Evolutionary conservation across 306 rosid genomes (phyloP).

Genomic region (Sicyos edulis): DNA sequence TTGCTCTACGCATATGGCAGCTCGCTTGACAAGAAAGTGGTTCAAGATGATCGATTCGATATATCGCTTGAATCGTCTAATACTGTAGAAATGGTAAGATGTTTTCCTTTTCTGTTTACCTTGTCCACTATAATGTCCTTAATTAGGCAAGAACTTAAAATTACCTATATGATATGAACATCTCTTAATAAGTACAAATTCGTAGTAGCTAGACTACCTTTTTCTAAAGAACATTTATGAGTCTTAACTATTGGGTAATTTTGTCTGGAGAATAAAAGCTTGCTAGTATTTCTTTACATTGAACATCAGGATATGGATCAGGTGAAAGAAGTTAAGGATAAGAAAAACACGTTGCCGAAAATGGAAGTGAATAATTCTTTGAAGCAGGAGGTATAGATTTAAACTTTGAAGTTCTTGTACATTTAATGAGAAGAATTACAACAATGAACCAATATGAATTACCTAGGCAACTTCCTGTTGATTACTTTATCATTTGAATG

Average conservation of each 20-base stretch:
- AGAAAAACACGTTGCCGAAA: constrained; percentile 34
- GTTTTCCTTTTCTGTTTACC: neutral
- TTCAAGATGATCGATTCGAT: constrained; percentile 35
- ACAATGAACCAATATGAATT: too few species aligned
- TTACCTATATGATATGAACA: neutral
- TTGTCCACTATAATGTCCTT: constrained; percentile 2
- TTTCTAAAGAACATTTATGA: too few species aligned
- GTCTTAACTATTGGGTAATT: too few species aligned
- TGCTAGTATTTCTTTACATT: constrained; percentile 15
- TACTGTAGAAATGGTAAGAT: constrained; percentile 54
- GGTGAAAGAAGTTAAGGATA: constrained; percentile 40
- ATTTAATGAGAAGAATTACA: neutral
- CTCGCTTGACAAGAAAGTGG: constrained; percentile 50
- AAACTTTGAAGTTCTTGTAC: constrained; percentile 3
- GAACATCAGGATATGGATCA: constrained; percentile 51
- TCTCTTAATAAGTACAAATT: neutral
- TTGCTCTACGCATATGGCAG: constrained; percentile 42
- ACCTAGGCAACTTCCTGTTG: neutral
- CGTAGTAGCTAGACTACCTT: neutral
- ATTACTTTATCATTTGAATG: neutral
- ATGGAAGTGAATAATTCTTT: constrained; percentile 48
- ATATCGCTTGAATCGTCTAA: constrained; percentile 36
- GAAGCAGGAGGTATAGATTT: constrained; percentile 70
- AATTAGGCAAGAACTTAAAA: neutral
- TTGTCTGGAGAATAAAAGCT: too few species aligned